Percentiles rank a stretch among this genome's conserved stretches.
Evolutionary conservation across 805 yeast genomes (phyloP).

Genomic region (Starmerella bombicola): DNA sequence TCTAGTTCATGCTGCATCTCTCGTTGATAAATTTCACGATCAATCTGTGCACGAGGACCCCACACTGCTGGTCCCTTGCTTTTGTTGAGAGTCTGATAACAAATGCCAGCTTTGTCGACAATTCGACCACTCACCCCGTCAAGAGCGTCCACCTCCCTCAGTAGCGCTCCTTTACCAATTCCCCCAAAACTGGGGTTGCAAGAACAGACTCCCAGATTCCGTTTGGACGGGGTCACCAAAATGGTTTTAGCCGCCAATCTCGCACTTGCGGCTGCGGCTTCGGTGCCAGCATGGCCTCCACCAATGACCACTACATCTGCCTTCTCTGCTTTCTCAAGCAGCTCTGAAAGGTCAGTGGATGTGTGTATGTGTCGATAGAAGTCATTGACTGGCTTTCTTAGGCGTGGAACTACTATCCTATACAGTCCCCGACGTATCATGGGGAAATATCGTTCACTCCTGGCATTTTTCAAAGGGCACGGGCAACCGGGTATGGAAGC

Average conservation of each 20-base stretch:
- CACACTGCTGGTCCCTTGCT: constrained; percentile 94
- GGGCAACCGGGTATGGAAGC: too few relatives aligned
- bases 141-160: constrained; percentile 88
- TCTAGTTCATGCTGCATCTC: constrained; percentile 66
- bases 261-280: constrained; percentile 90
- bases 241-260: constrained; percentile 62
- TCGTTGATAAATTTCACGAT: constrained; percentile 58
- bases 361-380: constrained; percentile 9
- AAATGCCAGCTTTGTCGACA: constrained; percentile 89
- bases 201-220: constrained; percentile 83
- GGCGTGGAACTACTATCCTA: background rate
- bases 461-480: too few relatives aligned
- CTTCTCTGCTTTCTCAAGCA: constrained; percentile 1
- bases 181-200: constrained; percentile 99
- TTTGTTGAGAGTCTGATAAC: constrained; percentile 71
- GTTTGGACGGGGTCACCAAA: constrained; percentile 61
- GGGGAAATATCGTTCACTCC: too few relatives aligned
- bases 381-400: too few relatives aligned
- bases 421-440: background rate
- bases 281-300: constrained; percentile 98
- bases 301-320: constrained; percentile 78
- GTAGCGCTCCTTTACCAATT: constrained; percentile 87
- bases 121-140: constrained; percentile 82
- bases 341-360: constrained; percentile 8
- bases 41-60: constrained; percentile 97